These are phyloP conservation scores for Trypanosoma melophagium DNA, from an alignment of 208 protist species.

Conservation along the genomic window DNA sequence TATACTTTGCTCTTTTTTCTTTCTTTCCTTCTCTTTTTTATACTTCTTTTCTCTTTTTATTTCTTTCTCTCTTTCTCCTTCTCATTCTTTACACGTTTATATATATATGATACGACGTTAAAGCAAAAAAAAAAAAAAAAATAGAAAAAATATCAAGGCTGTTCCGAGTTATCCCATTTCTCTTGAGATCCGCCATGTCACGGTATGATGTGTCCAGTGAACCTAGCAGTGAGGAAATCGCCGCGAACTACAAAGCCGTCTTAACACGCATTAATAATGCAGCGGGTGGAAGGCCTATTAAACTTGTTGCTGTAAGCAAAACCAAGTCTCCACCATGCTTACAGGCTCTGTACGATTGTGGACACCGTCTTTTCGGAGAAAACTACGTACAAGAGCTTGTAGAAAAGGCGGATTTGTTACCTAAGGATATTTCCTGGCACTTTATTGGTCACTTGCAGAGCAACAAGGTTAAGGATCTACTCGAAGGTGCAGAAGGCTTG, in stretches of 20 bases:
- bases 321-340: conserved; percentile 78
- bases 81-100: neutral
- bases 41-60: neutral
- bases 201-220: conserved; percentile 67
- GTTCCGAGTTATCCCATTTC: conserved; percentile 19
- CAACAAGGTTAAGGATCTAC: conserved; percentile 95
- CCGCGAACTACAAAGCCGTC: conserved; percentile 55
- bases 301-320: conserved; percentile 76
- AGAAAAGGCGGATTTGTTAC: conserved; percentile 81
- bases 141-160: conserved; percentile 4
- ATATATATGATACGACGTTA: neutral
- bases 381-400: conserved; percentile 97
- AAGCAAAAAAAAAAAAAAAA: neutral
- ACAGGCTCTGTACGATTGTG: conserved; percentile 54
- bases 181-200: conserved; percentile 25
- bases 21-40: neutral
- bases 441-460: conserved; percentile 98
- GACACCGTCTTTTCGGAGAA: conserved; percentile 92
- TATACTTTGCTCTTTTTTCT: neutral
- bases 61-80: neutral
- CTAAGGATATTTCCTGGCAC: conserved; percentile 94
- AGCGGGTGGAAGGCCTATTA: conserved; percentile 40
- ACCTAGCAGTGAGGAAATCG: conserved; percentile 47
- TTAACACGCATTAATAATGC: conserved; percentile 31
- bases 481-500: conserved; percentile 58